Conservation (phyloP, 2,329 filamentous ascomycete species). For the Aspergillus luchuensis region DNA sequence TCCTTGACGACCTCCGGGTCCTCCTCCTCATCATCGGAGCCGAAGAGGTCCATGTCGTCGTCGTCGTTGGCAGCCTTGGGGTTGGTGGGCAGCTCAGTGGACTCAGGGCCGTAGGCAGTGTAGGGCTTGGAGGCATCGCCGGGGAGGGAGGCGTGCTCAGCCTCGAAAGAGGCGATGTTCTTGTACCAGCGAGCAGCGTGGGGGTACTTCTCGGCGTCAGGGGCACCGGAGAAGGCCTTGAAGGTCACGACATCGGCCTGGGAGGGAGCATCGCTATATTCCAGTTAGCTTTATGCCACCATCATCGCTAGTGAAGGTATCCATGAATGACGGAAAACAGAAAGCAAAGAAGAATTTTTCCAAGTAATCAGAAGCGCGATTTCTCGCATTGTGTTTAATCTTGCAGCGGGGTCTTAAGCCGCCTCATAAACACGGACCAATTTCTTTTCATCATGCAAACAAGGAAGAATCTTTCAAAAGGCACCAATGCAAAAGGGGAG, state of each 20-base stretch:
- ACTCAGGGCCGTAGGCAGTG: conserved; percentile 89
- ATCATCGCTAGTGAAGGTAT: conserved; percentile 5
- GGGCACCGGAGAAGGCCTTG: conserved; percentile 79
- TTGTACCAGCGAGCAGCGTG: conserved; percentile 98
- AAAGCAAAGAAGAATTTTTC: conserved; percentile 14
- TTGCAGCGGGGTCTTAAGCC: conserved; percentile 85
- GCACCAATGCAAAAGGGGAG: conserved; percentile 25
- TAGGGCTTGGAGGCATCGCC: conserved; percentile 88
- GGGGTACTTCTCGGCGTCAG: conserved; percentile 84
- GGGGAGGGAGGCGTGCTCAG: conserved; percentile 85
- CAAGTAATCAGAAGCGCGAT: conserved; percentile 71
- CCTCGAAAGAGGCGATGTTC: conserved; percentile 91
- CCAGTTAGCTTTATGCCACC: conserved; percentile 16
- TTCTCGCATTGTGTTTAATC: conserved; percentile 73
- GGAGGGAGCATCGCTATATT: conserved; percentile 65
- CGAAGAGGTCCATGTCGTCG: conserved; percentile 91
- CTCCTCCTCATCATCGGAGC: conserved; percentile 90
- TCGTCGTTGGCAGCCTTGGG: conserved; percentile 79
- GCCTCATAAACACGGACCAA: conserved; percentile 97
- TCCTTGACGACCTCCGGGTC: conserved; percentile 81
- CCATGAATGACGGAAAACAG: conserved; percentile 24
- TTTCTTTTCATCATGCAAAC: conserved; percentile 72
- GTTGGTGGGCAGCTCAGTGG: conserved; percentile 74
- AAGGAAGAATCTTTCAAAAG: conserved; percentile 16
- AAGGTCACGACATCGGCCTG: conserved; percentile 96